These are phyloP conservation scores for Neurospora sp. DNA, from an alignment of 495 filamentous ascomycete genomes.

Conservation along the genomic window DNA sequence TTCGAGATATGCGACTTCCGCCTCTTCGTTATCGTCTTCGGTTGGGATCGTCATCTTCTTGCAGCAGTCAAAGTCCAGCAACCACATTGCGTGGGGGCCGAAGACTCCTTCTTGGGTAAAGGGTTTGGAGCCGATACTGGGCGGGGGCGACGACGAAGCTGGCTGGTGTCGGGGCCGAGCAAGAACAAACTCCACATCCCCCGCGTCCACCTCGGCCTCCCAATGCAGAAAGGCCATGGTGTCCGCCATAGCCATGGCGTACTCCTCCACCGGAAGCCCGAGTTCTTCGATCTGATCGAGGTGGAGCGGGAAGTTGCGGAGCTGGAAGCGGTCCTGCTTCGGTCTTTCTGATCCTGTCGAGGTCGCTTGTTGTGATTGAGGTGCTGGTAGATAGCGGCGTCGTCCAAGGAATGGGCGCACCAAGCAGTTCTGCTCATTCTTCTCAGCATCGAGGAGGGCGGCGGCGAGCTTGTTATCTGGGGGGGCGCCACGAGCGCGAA, in stretches of 20 bases:
- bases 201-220: slow-evolving; percentile 31
- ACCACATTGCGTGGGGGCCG: slow-evolving; percentile 25
- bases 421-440: too few species aligned
- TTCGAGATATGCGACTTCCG: background rate
- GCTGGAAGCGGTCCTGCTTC: too few species aligned
- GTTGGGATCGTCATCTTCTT: slow-evolving; percentile 22
- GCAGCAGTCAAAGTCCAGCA: slow-evolving; percentile 39
- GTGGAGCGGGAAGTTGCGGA: slow-evolving; percentile 41
- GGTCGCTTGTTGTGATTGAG: too few species aligned
- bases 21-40: slow-evolving; percentile 5
- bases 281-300: slow-evolving; percentile 37
- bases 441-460: too few species aligned
- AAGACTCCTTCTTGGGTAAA: background rate
- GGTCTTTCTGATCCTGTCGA: too few species aligned
- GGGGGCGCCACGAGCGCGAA: too few species aligned
- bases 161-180: slow-evolving; percentile 9
- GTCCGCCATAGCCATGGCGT: slow-evolving; percentile 31
- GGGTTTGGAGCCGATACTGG: background rate
- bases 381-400: too few species aligned
- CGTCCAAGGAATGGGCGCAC: too few species aligned
- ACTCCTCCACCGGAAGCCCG: slow-evolving; percentile 11
- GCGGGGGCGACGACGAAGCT: background rate
- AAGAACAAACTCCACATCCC: slow-evolving; percentile 45
- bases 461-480: too few species aligned
- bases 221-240: slow-evolving; percentile 38